Percentiles rank a stretch among this genome's conserved stretches.
Conservation (phyloP, 2,329 filamentous ascomycete genomes). For the Fusarium sp. region DNA sequence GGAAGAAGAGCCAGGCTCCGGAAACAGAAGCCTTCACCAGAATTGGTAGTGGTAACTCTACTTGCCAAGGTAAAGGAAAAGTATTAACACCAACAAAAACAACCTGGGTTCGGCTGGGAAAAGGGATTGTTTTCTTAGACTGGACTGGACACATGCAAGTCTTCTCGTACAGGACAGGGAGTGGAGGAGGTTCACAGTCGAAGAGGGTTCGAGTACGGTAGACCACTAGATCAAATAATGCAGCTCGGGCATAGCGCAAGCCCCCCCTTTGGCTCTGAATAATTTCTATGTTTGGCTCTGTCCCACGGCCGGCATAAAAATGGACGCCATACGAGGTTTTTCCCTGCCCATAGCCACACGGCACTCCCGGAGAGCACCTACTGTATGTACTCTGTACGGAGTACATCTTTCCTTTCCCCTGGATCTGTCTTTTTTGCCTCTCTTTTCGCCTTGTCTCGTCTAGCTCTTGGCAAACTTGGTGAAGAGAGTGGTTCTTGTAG, state of each 20-base stretch:
- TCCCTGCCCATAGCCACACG: conserved; percentile 42
- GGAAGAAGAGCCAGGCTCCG: conserved; percentile 28
- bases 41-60: conserved; percentile 34
- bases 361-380: conserved; percentile 26
- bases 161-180: conserved; percentile 22
- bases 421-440: conserved; percentile 7
- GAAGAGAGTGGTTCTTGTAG: neutral
- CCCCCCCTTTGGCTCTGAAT: conserved; percentile 24
- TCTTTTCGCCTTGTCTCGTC: conserved; percentile 4
- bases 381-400: too few relatives aligned
- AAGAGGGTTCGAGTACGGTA: conserved; percentile 30
- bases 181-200: neutral
- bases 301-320: conserved; percentile 41
- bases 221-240: conserved; percentile 10
- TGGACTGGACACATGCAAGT: conserved; percentile 36
- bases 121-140: conserved; percentile 48
- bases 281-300: conserved; percentile 45
- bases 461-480: conserved; percentile 5
- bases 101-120: conserved; percentile 37
- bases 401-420: conserved; percentile 16
- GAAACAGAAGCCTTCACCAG: conserved; percentile 37
- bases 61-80: conserved; percentile 15
- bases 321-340: conserved; percentile 39
- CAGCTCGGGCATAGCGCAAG: conserved; percentile 28
- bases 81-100: conserved; percentile 37